A percentile compares a stretch with the other conserved stretches of the same genome.
Conservation (phyloP, 106 monocot genomes). For the Triglochin maritima region DNA sequence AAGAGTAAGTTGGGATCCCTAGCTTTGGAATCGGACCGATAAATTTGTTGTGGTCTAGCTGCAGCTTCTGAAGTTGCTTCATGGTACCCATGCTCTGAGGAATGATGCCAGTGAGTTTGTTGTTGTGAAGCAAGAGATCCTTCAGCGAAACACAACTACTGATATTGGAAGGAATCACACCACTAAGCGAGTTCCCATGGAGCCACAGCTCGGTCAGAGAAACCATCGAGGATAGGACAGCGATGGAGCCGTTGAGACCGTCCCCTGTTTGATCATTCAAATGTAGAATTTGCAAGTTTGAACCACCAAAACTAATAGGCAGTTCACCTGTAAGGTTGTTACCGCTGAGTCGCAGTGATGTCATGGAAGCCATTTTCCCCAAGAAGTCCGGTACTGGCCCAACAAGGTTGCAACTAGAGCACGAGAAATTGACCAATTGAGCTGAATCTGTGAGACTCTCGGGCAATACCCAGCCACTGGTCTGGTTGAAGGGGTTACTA, state of each 20-base stretch:
- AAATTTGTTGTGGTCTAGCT: slow-evolving; percentile 10
- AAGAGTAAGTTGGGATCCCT: slow-evolving; percentile 2
- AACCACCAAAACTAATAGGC: slow-evolving; percentile 24
- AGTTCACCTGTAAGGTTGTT: slow-evolving; percentile 48
- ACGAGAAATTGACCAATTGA: slow-evolving; percentile 36
- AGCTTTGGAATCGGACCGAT: slow-evolving; percentile 7
- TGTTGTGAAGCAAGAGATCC: slow-evolving; percentile 36
- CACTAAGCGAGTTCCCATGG: slow-evolving; percentile 65
- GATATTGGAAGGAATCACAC: slow-evolving; percentile 38
- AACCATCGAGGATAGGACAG: slow-evolving; percentile 38
- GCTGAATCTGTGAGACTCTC: slow-evolving; percentile 24
- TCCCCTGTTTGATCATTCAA: slow-evolving; percentile 48
- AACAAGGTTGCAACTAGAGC: slow-evolving; percentile 29
- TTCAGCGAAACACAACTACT: slow-evolving; percentile 14
- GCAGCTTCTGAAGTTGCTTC: slow-evolving; percentile 4
- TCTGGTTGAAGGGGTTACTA: slow-evolving; percentile 48
- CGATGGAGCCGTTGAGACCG: slow-evolving; percentile 39
- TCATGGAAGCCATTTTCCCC: slow-evolving; percentile 35
- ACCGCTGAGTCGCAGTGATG: slow-evolving; percentile 31
- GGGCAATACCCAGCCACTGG: slow-evolving; percentile 41
- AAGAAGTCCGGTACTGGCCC: slow-evolving; percentile 57
- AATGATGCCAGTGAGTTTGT: slow-evolving; percentile 13
- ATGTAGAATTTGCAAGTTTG: slow-evolving; percentile 36
- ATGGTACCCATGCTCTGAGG: neutral
- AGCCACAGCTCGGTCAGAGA: slow-evolving; percentile 36